Percentiles rank a stretch among this genome's conserved stretches.
Evolutionary conservation across 306 rosid species (phyloP).

Genomic region (Gleditsia sinensis): DNA sequence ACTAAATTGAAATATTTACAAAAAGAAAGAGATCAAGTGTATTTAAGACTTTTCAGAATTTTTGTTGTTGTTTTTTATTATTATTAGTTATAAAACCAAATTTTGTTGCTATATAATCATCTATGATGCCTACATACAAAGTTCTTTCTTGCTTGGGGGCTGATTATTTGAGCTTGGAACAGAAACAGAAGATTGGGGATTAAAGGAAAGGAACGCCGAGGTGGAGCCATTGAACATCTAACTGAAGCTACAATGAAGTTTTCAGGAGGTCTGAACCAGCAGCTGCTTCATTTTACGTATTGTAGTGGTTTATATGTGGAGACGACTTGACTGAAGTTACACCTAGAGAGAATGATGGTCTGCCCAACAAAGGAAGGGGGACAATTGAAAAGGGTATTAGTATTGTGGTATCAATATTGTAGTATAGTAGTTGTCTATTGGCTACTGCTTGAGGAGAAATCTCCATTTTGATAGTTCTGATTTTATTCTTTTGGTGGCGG

Average conservation of each 20-base stretch:
- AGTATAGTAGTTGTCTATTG: conserved; percentile 51
- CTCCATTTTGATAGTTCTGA: conserved; percentile 57
- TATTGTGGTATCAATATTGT: conserved; percentile 41
- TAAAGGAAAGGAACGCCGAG: conserved; percentile 77
- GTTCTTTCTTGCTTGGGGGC: conserved; percentile 10
- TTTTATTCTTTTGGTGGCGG: conserved; percentile 58
- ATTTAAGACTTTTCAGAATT: too few species aligned
- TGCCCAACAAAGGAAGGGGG: conserved; percentile 40
- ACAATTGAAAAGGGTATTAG: conserved; percentile 33
- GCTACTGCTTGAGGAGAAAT: conserved; percentile 49
- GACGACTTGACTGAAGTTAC: conserved; percentile 40
- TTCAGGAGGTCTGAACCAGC: conserved; percentile 34
- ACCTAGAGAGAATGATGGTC: conserved; percentile 25
- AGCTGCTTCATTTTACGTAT: conserved; percentile 36
- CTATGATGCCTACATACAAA: neutral
- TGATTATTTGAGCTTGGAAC: conserved; percentile 45
- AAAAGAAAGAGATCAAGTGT: too few species aligned
- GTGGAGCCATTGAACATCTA: conserved; percentile 81
- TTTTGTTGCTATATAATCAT: neutral
- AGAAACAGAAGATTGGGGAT: conserved; percentile 76
- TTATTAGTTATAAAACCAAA: neutral
- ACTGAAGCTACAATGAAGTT: conserved; percentile 37
- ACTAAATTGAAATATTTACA: too few species aligned
- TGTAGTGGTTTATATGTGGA: conserved; percentile 36
- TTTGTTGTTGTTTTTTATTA: neutral